Percentiles rank a stretch among this genome's conserved stretches.
phyloP scores from a whole-genome alignment of 2,329 filamentous ascomycete genomes.

The Fusarium miscanthi region DNA sequence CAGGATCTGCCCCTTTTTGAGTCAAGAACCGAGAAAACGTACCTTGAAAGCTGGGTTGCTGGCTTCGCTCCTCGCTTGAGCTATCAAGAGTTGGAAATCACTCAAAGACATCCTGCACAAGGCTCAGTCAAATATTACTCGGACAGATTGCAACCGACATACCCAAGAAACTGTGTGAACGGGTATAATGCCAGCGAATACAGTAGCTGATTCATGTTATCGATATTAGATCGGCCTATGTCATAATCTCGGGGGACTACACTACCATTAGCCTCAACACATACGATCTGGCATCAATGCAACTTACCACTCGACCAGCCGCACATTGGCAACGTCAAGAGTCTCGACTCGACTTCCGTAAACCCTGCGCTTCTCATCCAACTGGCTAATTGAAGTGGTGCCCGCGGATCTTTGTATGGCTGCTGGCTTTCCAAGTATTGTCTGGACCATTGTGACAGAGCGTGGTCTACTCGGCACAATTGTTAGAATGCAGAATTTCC shows the following conservation, averaged over 20 bases:
- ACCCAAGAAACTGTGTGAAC: slow-evolving; percentile 63
- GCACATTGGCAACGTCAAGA: slow-evolving; percentile 76
- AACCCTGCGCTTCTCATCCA: slow-evolving; percentile 73
- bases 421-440: slow-evolving; percentile 71
- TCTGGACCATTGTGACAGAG: slow-evolving; percentile 74
- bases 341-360: slow-evolving; percentile 71
- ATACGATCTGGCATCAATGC: neutral
- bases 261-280: slow-evolving; percentile 2
- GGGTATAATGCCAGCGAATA: slow-evolving; percentile 67
- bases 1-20: slow-evolving; percentile 1
- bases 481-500: slow-evolving; percentile 10
- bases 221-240: slow-evolving; percentile 65
- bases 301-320: slow-evolving; percentile 73
- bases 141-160: slow-evolving; percentile 36
- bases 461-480: slow-evolving; percentile 62
- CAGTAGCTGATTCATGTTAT: slow-evolving; percentile 65
- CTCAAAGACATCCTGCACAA: slow-evolving; percentile 63
- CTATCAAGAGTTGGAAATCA: slow-evolving; percentile 68
- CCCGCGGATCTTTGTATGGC: slow-evolving; percentile 73
- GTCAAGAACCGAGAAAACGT: slow-evolving; percentile 20
- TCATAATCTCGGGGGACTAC: slow-evolving; percentile 62
- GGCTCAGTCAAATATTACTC: slow-evolving; percentile 2
- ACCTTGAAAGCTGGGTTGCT: slow-evolving; percentile 67
- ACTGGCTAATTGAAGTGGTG: slow-evolving; percentile 68
- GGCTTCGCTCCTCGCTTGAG: slow-evolving; percentile 66